phyloP scores from a whole-genome alignment of 179 eudicot genomes.

The Patellifolia procumbens region DNA sequence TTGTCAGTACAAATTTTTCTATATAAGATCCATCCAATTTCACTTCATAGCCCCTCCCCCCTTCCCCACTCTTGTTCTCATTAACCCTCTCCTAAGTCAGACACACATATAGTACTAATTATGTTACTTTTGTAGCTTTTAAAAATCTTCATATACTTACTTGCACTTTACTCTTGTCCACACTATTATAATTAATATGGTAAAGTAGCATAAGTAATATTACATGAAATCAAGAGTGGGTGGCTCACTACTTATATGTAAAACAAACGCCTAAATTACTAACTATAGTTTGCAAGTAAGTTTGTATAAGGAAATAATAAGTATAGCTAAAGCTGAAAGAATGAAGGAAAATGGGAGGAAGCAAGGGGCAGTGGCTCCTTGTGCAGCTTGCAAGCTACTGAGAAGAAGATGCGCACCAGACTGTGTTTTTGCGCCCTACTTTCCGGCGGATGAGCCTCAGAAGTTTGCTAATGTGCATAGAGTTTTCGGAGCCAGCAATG shows the following conservation, averaged over 20 bases:
- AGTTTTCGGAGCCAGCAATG: conserved; percentile 35
- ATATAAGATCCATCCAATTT: conserved; percentile 29
- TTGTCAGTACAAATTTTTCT: conserved; percentile 22
- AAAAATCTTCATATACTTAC: conserved; percentile 22
- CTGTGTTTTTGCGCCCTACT: conserved; percentile 18
- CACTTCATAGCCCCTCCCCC: conserved; percentile 28
- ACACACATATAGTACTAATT: background rate
- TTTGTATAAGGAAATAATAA: no score
- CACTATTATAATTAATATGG: conserved; percentile 9
- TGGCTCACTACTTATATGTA: background rate
- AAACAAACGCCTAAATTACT: no score
- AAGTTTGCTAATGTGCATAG: conserved; percentile 21
- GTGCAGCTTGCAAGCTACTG: conserved; percentile 30
- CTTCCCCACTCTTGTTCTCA: conserved; percentile 3
- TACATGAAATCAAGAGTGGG: conserved; percentile 7
- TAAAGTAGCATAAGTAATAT: background rate
- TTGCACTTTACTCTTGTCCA: conserved; percentile 39
- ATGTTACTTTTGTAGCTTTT: background rate
- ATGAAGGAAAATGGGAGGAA: conserved; percentile 45
- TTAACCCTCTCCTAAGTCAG: background rate
- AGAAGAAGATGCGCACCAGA: conserved; percentile 9
- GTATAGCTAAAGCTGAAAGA: no score
- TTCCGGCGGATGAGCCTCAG: conserved; percentile 14
- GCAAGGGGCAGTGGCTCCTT: conserved; percentile 43
- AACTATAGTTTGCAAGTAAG: background rate